Evolutionary conservation across 805 yeast genomes (phyloP).

Genomic region (Tetrapisispora fleetii): DNA sequence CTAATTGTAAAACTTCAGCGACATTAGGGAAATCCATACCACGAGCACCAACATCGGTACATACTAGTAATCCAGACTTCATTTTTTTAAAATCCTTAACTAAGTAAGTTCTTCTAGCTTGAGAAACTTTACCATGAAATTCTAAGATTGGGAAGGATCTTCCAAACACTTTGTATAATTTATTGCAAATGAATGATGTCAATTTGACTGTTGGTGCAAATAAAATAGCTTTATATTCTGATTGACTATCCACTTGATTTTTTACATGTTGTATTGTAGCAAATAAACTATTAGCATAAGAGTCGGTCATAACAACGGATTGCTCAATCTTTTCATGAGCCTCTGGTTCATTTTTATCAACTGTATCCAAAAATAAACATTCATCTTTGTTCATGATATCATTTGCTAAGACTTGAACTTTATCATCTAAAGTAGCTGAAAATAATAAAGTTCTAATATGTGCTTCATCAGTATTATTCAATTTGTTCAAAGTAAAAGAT

Average conservation of each 20-base stretch:
- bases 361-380: conserved; percentile 61
- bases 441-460: conserved; percentile 61
- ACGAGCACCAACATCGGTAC: conserved; percentile 92
- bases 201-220: conserved; percentile 71
- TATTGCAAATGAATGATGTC: conserved; percentile 46
- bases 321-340: conserved; percentile 73
- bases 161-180: conserved; percentile 30
- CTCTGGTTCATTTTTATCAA: conserved; percentile 62
- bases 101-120: conserved; percentile 52
- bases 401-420: conserved; percentile 57
- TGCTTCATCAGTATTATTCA: conserved; percentile 23
- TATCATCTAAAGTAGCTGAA: conserved; percentile 77
- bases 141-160: conserved; percentile 27
- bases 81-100: conserved; percentile 44
- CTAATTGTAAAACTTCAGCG: conserved; percentile 73
- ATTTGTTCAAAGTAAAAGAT: conserved; percentile 36
- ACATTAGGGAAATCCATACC: conserved; percentile 93
- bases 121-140: conserved; percentile 71
- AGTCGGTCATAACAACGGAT: conserved; percentile 43
- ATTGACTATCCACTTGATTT: conserved; percentile 29
- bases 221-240: conserved; percentile 64
- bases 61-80: conserved; percentile 50
- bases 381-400: conserved; percentile 42
- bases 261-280: conserved; percentile 47
- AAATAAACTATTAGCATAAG: conserved; percentile 48